Base-by-base conservation (phyloP, 2,329 filamentous ascomycete species). In the Amauroascus verrucosus region DNA sequence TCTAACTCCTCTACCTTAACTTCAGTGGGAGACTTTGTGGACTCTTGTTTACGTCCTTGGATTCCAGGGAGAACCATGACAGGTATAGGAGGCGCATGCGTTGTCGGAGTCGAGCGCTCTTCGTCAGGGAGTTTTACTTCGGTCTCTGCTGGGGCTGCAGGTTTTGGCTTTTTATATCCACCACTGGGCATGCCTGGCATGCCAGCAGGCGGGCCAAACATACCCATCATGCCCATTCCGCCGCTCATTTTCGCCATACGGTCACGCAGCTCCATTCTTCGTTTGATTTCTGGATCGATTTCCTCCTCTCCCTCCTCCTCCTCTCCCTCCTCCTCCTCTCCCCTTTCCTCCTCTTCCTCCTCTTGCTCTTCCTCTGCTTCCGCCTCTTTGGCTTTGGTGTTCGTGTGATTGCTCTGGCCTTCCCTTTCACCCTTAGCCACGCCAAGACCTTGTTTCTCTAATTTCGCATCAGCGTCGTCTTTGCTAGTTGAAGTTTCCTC, bases 221-320 rank as follows among this genome's bases (percentile, higher is more conserved):
- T 93, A 62, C 88, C 88, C 66, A 88, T 83, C 85, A 97, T 95
- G 45, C 88, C 88, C 88, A 95, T 95, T 20, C 91, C 91, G 53
- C 91, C 91, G 61, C 91, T 95, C 85, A 98, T 93, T 72, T 95
- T 96, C 44, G 93, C 93, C 88, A 98, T 98, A 62, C 93, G 83
- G 57, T 93, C 89, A 56, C 93, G 82, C 30, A 98, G 76, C 66
- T 96, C 91, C 70, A 95, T 83, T 65, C 85, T 86, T 50, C 90
- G 84, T 60, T 81, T 83, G 20, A 88, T 77, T 67, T 98, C 93
- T 0, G 89, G 88, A 63, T 97, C 90, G 49, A 94, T 75, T 14
- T 95, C 88, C 26, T 90, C 86, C 46, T 90, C 87, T 30, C 88
- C 85, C 2, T 80, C 81, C 9, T 79, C 80, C 2, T 78, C 79